Evolutionary conservation across 306 rosid genomes (phyloP), one percentile per base, ranked within the genome.

Genomic region (Cucurbita maxima): DNA sequence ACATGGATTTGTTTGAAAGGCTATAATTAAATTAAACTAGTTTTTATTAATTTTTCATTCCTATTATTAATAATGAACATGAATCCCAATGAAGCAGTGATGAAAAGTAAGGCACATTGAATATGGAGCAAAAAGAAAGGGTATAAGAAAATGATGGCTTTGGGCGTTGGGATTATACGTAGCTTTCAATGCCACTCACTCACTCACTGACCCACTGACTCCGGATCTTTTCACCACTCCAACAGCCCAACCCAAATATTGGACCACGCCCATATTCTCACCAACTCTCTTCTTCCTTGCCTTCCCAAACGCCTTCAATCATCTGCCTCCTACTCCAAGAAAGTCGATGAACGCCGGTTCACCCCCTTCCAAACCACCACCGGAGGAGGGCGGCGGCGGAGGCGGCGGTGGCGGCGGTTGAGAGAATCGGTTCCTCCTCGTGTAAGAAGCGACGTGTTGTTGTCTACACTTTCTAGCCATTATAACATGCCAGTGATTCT

Each of bases 401-500:
- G 25, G 25, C 30, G 30, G 30, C 1, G 30, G 30, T 3, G 30
- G 30, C 2, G 30, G 30, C 30, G 34, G 34, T 30, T 30, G 34
- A 30, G 34, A 30, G 34, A 30, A 30, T 30, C 34, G 85, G 62
- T 86, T 94, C 77, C 98, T 87, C 71, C 96, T 85, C 55, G 95
- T 82, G 40, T 86, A 86, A 76, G 97, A 89, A 82, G 82, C 88
- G 2, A 96, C 89, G 61, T 94, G 99, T 69, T 91, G 92, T 82
- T 91, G 92, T 82, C 95, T 84, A 78, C 85, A 91, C 79, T 94
- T 94, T 64, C 99, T 89, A 1, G 97, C 99, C 99, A 91, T 94
- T 7, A 91, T 83, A 75, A 91, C 99, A 83, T 94, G 99, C 99
- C 99, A 94, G 60, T 94, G 97, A 67, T 94, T 94, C 85, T 94